Evolutionary conservation across 2,329 filamentous ascomycete genomes (phyloP).

Genomic region (Volutella citrinella): DNA sequence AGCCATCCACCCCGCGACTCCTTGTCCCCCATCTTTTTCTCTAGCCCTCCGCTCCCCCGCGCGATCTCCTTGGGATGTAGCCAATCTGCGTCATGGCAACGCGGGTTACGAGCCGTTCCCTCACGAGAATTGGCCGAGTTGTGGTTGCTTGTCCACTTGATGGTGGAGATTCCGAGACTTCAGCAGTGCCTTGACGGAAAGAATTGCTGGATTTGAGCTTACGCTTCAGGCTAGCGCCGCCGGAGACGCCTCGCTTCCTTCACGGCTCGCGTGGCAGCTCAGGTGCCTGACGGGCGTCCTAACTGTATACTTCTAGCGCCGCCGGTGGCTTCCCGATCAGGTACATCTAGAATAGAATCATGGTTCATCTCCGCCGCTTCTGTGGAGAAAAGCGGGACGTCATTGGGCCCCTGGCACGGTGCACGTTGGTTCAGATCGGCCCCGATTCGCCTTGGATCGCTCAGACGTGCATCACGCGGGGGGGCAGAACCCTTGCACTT

Average conservation of each 20-base stretch:
- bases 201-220: constrained; percentile 17
- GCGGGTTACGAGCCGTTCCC: constrained; percentile 16
- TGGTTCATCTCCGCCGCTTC: constrained; percentile 4
- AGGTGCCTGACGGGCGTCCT: neutral
- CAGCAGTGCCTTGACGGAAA: no score
- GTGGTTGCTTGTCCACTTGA: constrained; percentile 12
- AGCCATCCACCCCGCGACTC: no score
- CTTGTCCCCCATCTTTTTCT: no score
- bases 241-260: constrained; percentile 7
- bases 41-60: no score
- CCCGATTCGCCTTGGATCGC: no score
- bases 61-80: no score
- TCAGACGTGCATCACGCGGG: no score
- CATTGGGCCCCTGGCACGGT: constrained; percentile 12
- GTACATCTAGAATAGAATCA: constrained; percentile 17
- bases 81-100: constrained; percentile 21
- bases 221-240: constrained; percentile 20
- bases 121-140: constrained; percentile 14
- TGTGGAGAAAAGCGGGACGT: constrained; percentile 14
- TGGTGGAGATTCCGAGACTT: constrained; percentile 20
- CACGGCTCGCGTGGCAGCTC: neutral
- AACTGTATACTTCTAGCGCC: constrained; percentile 11
- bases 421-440: neutral
- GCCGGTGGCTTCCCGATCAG: constrained; percentile 12
- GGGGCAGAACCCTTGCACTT: no score